Base-by-base conservation (phyloP, 495 filamentous ascomycete genomes). In the Chaetomium tenue region DNA sequence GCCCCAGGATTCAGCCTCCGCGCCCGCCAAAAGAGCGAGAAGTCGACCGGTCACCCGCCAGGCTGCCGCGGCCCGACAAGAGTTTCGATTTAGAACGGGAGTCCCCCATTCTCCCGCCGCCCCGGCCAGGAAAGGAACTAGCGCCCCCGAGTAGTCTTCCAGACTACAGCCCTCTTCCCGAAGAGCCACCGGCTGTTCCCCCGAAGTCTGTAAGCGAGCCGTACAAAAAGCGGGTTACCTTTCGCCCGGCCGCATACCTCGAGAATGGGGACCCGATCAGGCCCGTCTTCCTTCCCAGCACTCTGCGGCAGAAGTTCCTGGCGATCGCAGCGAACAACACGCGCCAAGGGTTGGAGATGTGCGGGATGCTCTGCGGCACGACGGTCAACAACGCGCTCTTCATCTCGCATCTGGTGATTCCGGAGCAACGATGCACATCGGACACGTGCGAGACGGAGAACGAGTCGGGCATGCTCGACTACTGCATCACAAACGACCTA, bases 371-470 rank as follows among this genome's bases (percentile, higher is more conserved):
- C 20, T 96, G 91, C 72, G 94, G 93, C 6, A 95, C 90, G 0
- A 78, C 92, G 7, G 88, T 97, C 69, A 91, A 91, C 54, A 97
- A 97, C 76, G 94, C 94, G 0, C 79, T 98, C 2, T 97, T 98
- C 77, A 88, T 98, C 59, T 89, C 86, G 5, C 85, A 86, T 56
- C 83, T 98, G 5, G 82, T 98, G 18, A 94, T 98, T 54, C 94
- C 94, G 0, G 90, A 96, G 68, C 94, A 98, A 71, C 87, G 86
- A 28, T 87, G 88, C 65, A 97, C 94, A 2, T 86, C 87, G 9
- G 92, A 98, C 70, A 98, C 94, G 0, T 98, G 94, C 74, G 93
- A 97, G 69, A 98, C 89, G 5, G 84, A 90, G 28, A 92, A 97
- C 68, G 93, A 96, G 70, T 82, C 81, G 42, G 86, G 84, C 0